A percentile compares a stretch with the other conserved stretches of the same genome.
Conservation (phyloP, 2,329 filamentous ascomycete genomes). For the Pleomassaria siparia region DNA sequence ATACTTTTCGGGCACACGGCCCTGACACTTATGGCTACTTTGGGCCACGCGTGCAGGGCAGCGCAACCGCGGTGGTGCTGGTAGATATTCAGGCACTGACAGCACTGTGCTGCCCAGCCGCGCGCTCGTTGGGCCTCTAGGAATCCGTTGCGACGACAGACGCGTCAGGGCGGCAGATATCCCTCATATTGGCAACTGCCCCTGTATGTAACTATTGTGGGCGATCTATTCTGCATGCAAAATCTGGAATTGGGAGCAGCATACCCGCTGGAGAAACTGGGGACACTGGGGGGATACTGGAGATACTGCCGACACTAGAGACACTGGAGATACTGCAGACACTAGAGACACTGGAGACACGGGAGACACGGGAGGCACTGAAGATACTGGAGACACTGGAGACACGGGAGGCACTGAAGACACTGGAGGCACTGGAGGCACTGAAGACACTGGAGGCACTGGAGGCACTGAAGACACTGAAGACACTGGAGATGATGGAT, state of each 20-base stretch:
- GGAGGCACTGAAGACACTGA: too few relatives aligned
- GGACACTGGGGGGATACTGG: too few relatives aligned
- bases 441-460: too few relatives aligned
- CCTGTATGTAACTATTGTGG: constrained; percentile 6
- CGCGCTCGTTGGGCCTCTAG: constrained; percentile 6
- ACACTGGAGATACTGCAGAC: too few relatives aligned
- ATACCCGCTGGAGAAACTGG: neutral
- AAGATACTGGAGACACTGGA: too few relatives aligned
- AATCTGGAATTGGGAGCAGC: neutral
- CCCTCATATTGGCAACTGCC: constrained; percentile 17
- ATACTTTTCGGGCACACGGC: constrained; percentile 30
- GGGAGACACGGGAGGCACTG: too few relatives aligned
- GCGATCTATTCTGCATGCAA: constrained; percentile 7
- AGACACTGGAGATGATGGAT: neutral
- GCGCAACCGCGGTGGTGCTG: constrained; percentile 1
- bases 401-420: too few relatives aligned
- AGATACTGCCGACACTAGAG: too few relatives aligned
- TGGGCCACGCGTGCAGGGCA: neutral
- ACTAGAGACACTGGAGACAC: too few relatives aligned
- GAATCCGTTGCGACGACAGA: constrained; percentile 14
- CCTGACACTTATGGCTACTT: neutral
- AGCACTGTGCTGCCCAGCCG: constrained; percentile 5
- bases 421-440: too few relatives aligned
- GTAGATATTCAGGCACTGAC: constrained; percentile 3
- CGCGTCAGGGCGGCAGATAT: constrained; percentile 20